phyloP scores from a whole-genome alignment of 305 asterid genomes.

The Andrographis paniculata region DNA sequence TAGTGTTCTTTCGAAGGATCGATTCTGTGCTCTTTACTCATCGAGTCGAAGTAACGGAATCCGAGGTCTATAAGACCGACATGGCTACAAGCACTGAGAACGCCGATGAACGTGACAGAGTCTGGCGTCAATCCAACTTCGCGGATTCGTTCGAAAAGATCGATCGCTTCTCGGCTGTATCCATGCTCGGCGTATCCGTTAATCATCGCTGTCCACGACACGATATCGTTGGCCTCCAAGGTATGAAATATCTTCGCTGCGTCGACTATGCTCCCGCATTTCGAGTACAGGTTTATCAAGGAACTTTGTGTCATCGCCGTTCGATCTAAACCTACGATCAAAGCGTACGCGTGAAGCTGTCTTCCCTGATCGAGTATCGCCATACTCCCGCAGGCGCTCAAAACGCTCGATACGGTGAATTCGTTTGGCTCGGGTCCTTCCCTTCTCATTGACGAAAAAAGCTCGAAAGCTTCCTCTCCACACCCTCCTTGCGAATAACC shows the following conservation, averaged over 20 bases:
- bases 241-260: constrained; percentile 15
- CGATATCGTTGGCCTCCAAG: constrained; percentile 34
- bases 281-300: no score
- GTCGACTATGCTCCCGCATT: no score
- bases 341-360: constrained; percentile 63
- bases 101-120: constrained; percentile 33
- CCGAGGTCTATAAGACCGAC: constrained; percentile 68
- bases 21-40: constrained; percentile 43
- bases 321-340: constrained; percentile 51
- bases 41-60: constrained; percentile 47
- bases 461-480: constrained; percentile 1
- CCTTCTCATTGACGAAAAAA: constrained; percentile 59
- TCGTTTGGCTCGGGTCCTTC: constrained; percentile 38
- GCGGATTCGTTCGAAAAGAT: constrained; percentile 46
- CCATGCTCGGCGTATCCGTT: constrained; percentile 47
- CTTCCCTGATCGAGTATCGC: constrained; percentile 74
- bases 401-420: constrained; percentile 40
- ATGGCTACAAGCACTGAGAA: constrained; percentile 77
- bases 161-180: constrained; percentile 48
- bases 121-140: constrained; percentile 28
- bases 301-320: constrained; percentile 38
- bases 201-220: constrained; percentile 88
- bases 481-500: no score
- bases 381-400: constrained; percentile 62
- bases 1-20: constrained; percentile 64